These are phyloP conservation scores for Aspergillus floridensis DNA, from an alignment of 2,329 filamentous ascomycete species.

Conservation along the genomic window DNA sequence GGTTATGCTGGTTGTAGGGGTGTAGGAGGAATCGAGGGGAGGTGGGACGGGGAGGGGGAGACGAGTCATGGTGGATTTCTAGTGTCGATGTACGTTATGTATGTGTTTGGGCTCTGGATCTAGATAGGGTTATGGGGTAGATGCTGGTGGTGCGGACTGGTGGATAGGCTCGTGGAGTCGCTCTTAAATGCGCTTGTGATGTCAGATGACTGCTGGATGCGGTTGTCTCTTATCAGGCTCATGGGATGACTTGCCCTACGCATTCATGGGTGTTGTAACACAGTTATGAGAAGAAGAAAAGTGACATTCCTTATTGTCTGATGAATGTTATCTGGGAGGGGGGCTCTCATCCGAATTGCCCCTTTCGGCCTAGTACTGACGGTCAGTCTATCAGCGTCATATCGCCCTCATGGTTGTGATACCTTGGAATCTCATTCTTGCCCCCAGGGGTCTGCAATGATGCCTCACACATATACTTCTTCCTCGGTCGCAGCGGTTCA, in stretches of 20 bases:
- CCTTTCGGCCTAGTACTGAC: not conserved
- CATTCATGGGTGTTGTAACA: not conserved
- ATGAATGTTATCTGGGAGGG: not conserved
- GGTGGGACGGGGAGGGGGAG: conserved; percentile 9
- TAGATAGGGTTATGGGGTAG: too few relatives aligned
- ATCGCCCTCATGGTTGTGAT: not conserved
- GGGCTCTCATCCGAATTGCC: not conserved
- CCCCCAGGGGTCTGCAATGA: too few relatives aligned
- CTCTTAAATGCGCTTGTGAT: too few relatives aligned
- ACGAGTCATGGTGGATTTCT: conserved; percentile 5
- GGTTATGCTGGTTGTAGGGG: conserved; percentile 17
- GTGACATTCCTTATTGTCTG: too few relatives aligned
- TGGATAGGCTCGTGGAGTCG: not conserved
- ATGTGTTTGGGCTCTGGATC: too few relatives aligned
- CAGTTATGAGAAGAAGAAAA: not conserved
- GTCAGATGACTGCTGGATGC: not conserved
- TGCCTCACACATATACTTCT: too few relatives aligned
- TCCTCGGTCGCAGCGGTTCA: too few relatives aligned
- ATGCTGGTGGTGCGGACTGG: not conserved
- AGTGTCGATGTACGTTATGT: not conserved
- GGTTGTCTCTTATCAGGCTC: too few relatives aligned
- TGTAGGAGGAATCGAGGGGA: conserved; percentile 9
- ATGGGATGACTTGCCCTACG: not conserved
- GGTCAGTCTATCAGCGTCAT: not conserved
- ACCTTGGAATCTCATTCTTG: too few relatives aligned